Percentiles rank a stretch among this genome's conserved stretches.
These are phyloP conservation scores for Colletotrichum kahawae DNA, from an alignment of 2,329 filamentous ascomycete genomes.

Conservation along the genomic window DNA sequence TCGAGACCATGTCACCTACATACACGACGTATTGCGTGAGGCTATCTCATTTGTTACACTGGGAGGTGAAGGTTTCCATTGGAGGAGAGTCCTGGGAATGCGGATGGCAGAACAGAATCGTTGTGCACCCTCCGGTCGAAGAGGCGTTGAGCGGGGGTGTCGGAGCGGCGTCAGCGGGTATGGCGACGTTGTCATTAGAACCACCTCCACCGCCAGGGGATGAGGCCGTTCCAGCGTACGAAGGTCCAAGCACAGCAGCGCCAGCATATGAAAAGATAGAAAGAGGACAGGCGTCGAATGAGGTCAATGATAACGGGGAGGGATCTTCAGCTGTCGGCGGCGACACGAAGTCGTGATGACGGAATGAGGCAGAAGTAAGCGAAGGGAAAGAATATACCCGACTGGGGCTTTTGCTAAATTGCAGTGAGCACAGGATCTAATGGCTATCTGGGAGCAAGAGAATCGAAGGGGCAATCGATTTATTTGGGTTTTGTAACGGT, in stretches of 20 bases:
- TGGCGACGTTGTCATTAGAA: background rate
- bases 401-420: fast-evolving
- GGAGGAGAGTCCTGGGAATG: background rate
- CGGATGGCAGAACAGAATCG: background rate
- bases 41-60: background rate
- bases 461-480: background rate
- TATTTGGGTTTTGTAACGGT: too few relatives aligned
- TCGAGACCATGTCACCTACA: background rate
- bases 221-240: background rate
- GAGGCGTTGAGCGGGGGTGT: background rate
- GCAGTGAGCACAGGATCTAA: background rate
- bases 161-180: background rate
- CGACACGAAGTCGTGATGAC: background rate
- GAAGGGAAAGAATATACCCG: background rate
- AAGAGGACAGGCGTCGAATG: background rate
- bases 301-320: background rate
- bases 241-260: background rate
- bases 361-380: fast-evolving
- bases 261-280: slow-evolving; percentile 3
- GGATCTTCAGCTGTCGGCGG: background rate
- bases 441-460: background rate
- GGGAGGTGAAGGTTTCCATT: background rate
- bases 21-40: background rate
- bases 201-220: background rate
- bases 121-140: background rate